Evolutionary conservation across 75 land plant genomes (phyloP).

Genomic region (Sequoiadendron giganteum): DNA sequence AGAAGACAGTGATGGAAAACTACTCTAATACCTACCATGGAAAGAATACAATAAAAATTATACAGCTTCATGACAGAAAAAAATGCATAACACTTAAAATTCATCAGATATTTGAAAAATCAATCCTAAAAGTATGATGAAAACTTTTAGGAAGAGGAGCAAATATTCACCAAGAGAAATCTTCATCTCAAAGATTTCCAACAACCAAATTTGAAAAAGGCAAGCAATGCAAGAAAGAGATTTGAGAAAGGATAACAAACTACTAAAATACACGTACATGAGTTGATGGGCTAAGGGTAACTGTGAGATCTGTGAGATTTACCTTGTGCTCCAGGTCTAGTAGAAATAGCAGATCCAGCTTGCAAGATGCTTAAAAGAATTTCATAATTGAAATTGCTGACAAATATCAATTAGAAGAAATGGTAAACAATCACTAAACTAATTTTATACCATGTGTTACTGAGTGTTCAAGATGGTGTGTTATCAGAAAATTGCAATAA

Average conservation of each 20-base stretch:
- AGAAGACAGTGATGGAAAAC: background rate
- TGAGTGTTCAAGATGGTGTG: no score
- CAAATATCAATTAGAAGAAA: background rate
- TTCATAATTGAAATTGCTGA: background rate
- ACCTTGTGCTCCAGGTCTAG: background rate
- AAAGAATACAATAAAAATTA: background rate
- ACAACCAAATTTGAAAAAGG: background rate
- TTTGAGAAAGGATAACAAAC: background rate
- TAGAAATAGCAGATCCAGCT: background rate
- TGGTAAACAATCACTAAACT: background rate
- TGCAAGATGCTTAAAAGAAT: background rate
- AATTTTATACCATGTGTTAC: background rate
- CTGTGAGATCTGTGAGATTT: background rate
- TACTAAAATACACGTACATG: background rate
- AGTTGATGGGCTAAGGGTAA: background rate
- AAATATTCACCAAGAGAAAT: background rate
- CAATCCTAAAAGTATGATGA: background rate
- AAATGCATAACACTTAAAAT: constrained; percentile 6
- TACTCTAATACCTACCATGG: background rate
- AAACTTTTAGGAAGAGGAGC: background rate
- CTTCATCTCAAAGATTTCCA: background rate
- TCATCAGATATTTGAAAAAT: background rate
- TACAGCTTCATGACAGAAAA: background rate
- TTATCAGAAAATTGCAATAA: no score
- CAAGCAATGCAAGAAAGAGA: background rate